Evolutionary conservation across 2,329 filamentous ascomycete species (phyloP).

Genomic region (Didymella glomerata): DNA sequence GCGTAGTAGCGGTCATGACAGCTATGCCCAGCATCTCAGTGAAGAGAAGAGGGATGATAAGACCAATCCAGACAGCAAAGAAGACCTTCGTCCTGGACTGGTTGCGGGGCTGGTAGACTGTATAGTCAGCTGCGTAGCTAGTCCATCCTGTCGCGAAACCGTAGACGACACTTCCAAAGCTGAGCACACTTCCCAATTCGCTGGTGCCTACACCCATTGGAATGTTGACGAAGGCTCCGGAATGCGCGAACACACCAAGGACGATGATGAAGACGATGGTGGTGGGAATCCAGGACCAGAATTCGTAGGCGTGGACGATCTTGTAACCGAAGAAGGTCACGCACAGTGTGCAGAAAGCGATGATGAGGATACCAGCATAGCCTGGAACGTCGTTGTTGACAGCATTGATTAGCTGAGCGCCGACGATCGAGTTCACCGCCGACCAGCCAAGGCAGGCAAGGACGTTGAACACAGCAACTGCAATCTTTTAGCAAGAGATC

Average conservation of each 20-base stretch:
- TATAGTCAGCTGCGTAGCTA: slow-evolving; percentile 78
- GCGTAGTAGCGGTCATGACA: slow-evolving; percentile 69
- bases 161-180: slow-evolving; percentile 72
- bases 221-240: slow-evolving; percentile 69
- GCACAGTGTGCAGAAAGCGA: slow-evolving; percentile 71
- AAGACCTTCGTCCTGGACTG: slow-evolving; percentile 71
- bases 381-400: slow-evolving; percentile 75
- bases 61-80: slow-evolving; percentile 71
- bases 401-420: slow-evolving; percentile 77
- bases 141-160: slow-evolving; percentile 78
- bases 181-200: slow-evolving; percentile 70
- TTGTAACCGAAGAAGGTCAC: slow-evolving; percentile 80
- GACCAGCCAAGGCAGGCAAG: slow-evolving; percentile 79
- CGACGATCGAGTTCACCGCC: slow-evolving; percentile 80
- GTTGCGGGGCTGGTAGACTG: slow-evolving; percentile 75
- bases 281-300: slow-evolving; percentile 76
- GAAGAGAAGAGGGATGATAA: slow-evolving; percentile 76
- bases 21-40: slow-evolving; percentile 77
- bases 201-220: slow-evolving; percentile 67
- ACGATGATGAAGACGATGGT: slow-evolving; percentile 77
- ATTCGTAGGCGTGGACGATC: slow-evolving; percentile 79
- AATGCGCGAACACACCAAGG: slow-evolving; percentile 72
- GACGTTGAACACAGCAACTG: slow-evolving; percentile 73
- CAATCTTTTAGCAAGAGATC: not conserved
- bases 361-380: slow-evolving; percentile 77